These are phyloP conservation scores for Debaryomyces hansenii DNA, from an alignment of 805 yeast genomes.

Conservation along the genomic window DNA sequence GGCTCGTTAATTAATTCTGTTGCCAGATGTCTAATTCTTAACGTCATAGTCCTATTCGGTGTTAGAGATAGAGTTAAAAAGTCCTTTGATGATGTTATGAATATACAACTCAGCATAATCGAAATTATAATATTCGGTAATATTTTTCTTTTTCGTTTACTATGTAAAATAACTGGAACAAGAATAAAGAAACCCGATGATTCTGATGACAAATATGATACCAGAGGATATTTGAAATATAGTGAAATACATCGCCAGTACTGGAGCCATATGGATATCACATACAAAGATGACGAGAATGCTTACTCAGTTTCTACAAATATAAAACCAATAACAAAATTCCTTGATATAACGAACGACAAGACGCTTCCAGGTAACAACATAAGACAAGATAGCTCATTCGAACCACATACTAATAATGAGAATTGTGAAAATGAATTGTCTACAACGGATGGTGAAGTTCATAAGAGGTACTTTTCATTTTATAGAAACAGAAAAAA, in stretches of 20 bases:
- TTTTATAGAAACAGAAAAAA: neutral
- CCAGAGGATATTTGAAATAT: constrained; percentile 6
- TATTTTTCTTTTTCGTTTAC: constrained; percentile 4
- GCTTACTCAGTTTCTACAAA: constrained; percentile 3
- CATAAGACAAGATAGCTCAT: neutral
- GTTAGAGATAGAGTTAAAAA: constrained; percentile 6
- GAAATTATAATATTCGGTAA: constrained; percentile 8
- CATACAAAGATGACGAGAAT: neutral
- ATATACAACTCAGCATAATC: constrained; percentile 3
- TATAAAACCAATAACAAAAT: constrained; percentile 1
- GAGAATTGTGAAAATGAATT: neutral
- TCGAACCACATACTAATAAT: neutral
- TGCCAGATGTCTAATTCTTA: constrained; percentile 9
- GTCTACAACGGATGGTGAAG: neutral
- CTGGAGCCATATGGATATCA: constrained; percentile 7
- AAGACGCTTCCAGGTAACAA: neutral
- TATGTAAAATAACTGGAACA: constrained; percentile 8
- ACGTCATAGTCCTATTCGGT: constrained; percentile 11
- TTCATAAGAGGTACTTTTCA: neutral
- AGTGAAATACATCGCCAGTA: constrained; percentile 10
- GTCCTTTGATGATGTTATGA: constrained; percentile 2
- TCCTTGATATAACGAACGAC: constrained; percentile 3
- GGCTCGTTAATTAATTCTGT: constrained; percentile 4
- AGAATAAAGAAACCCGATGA: constrained; percentile 1
- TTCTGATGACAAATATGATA: neutral